Base-by-base conservation (phyloP, 768 basidiomycete species). In the Leccinum arenicola region DNA sequence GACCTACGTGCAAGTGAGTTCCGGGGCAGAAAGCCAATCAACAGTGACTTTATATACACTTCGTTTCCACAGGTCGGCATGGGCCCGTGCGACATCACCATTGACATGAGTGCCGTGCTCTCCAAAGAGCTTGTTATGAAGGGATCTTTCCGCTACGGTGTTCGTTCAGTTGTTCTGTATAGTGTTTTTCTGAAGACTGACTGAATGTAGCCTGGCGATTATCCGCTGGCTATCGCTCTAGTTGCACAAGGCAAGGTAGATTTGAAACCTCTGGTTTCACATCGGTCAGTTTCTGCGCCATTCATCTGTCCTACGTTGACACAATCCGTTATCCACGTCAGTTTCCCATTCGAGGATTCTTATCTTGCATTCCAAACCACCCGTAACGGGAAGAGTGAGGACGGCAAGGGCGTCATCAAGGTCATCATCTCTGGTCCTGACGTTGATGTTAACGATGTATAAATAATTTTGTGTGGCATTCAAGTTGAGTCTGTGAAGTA, bases 121-220 rank as follows among this genome's bases (percentile, higher is more conserved):
- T 78, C 79, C 50, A 95, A 95, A 75, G 92, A 97, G 74, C 74
- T 97, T 19, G 82, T 76, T 57, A 78, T 93, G 73, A 90, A 88
- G 66, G 94, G 95, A 38, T 92, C 91, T n/a, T 97, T 97, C 88
- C 86, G 95, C 66, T 95, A 90, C 66, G 89, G 86, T 15, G 85
- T 91, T 71, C 58, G 83, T 76, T 19, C 11, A 0, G 59, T 49
- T 10, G 52, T 56, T 31, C 31, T 58, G 14, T 31, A 9, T n/a
- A 1, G 8, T 27, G 29, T 19, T 56, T 29, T 48, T 45, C 23
- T 27, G 35, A 25, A 38, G 45, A 31, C 31, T 67, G 53, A 55
- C 45, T 14, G 25, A 17, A 19, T 55, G 6, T 55, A 91, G 88
- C 85, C 92, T 45, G 94, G 93, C 12, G 88, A 89, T 70, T 97